These are phyloP conservation scores for Patellaria atrata DNA, from an alignment of 495 filamentous ascomycete species.

Conservation along the genomic window DNA sequence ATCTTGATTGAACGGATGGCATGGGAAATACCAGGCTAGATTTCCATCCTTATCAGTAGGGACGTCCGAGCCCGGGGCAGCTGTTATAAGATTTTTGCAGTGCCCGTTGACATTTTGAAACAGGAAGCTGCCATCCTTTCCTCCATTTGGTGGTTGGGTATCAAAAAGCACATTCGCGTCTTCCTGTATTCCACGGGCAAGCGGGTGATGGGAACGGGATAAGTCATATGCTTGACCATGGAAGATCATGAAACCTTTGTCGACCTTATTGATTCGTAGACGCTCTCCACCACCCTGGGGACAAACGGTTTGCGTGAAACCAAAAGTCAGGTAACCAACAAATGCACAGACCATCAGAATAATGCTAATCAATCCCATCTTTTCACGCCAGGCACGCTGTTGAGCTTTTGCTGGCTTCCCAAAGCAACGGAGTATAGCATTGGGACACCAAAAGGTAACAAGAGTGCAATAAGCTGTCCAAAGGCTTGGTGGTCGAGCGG, in stretches of 20 bases:
- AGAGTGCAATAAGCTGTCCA: conserved; percentile 94
- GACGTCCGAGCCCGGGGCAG: conserved; percentile 54
- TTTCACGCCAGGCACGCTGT: conserved; percentile 92
- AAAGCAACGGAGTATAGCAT: conserved; percentile 67
- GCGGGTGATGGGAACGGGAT: conserved; percentile 55
- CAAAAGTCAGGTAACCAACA: conserved; percentile 94
- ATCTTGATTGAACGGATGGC: conserved; percentile 81
- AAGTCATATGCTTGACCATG: conserved; percentile 84
- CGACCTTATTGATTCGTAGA: conserved; percentile 68
- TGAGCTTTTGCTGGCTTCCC: conserved; percentile 81
- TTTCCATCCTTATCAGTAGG: conserved; percentile 59
- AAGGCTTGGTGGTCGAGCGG: conserved; percentile 63
- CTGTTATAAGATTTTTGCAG: conserved; percentile 82
- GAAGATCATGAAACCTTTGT: conserved; percentile 80
- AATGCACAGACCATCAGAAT: conserved; percentile 77
- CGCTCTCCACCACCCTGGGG: conserved; percentile 44
- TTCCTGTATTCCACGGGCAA: conserved; percentile 58
- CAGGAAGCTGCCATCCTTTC: conserved; percentile 85
- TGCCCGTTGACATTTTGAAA: conserved; percentile 98
- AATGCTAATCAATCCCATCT: conserved; percentile 92
- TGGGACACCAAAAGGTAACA: conserved; percentile 89
- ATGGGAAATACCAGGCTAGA: conserved; percentile 96
- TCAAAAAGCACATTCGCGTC: conserved; percentile 71
- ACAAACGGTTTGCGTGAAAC: conserved; percentile 84
- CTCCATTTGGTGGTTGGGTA: conserved; percentile 62